Evolutionary conservation across 2,329 filamentous ascomycete genomes (phyloP).

Genomic region (Hymenoscyphus linearis): DNA sequence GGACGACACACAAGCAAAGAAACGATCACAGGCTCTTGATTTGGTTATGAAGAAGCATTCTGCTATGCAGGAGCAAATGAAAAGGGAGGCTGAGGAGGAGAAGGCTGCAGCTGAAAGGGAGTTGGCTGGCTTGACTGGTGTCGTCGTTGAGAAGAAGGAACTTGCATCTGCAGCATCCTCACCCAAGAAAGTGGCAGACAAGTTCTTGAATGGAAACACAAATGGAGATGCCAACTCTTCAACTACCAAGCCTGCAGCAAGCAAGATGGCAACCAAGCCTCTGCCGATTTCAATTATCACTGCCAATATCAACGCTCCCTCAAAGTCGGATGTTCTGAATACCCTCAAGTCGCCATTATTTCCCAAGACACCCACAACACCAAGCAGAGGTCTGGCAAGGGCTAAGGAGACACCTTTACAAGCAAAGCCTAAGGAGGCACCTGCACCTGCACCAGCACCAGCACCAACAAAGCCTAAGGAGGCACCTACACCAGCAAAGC

Average conservation of each 20-base stretch:
- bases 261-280: conserved; percentile 17
- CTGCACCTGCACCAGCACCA: too few relatives aligned
- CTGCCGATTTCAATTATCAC: conserved; percentile 27
- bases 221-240: conserved; percentile 13
- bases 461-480: conserved; percentile 10
- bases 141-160: conserved; percentile 16
- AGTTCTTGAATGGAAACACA: conserved; percentile 5
- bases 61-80: conserved; percentile 25
- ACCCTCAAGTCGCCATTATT: conserved; percentile 28
- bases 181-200: conserved; percentile 7
- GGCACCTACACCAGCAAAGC: conserved; percentile 9
- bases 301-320: conserved; percentile 15
- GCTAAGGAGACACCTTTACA: conserved; percentile 8
- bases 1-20: conserved; percentile 21
- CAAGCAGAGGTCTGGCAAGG: conserved; percentile 10
- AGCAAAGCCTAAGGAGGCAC: conserved; percentile 13
- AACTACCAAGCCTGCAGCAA: conserved; percentile 5
- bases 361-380: conserved; percentile 37
- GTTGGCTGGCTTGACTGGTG: conserved; percentile 13
- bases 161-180: conserved; percentile 3
- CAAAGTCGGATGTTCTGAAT: conserved; percentile 31
- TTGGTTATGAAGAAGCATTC: conserved; percentile 23
- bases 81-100: conserved; percentile 27
- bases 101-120: conserved; percentile 18
- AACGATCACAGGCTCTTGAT: conserved; percentile 24